Base-by-base conservation (phyloP, 768 basidiomycete genomes). In the Agrocybe praecox region DNA sequence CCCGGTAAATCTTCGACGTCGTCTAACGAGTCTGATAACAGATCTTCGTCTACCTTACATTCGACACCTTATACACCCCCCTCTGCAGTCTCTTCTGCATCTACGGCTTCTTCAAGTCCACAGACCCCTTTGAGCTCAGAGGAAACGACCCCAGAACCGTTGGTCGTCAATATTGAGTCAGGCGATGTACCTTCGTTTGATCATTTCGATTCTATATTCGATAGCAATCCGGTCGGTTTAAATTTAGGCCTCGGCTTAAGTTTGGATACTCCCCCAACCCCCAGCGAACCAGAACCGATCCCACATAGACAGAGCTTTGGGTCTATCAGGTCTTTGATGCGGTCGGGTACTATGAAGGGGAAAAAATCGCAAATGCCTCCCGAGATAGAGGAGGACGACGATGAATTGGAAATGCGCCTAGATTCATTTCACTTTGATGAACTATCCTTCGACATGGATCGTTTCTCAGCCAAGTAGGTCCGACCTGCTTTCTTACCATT, bases 381-480 rank as follows among this genome's bases (percentile, higher is more conserved):
- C 14, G n/a, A 40, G 36, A n/a, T 15, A 40, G n/a, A 40, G 14
- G 36, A 40, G 14, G 36, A 40, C 14, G 12, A 4, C 36, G 36
- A 40, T 40, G 29, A 8, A 14, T 71, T 86, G 49, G 86, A 90
- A 74, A 84, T 88, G 86, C 75, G 72, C 34, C 81, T 90, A 14
- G 86, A 89, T 65, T 89, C 89, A 29, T 74, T 90, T 52, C 87
- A 88, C 66, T 90, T 90, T 66, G 89, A 90, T 60, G 76, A 81
- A 1, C 62, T 90, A 45, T 87, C 85, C 52, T 87, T 90, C 53
- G 86, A 90, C 66, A 77, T 79, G 22, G 82, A 86, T 60, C 76
- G 75, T 40, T 87, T 88, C 51, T 53, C 45, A 40, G 56, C 56
- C 22, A 42, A 49, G 33, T 53, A 55, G 22, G 49, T 48, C 18